These are phyloP conservation scores for Fusarium sp. DNA, from an alignment of 2,329 filamentous ascomycete species.

Conservation along the genomic window DNA sequence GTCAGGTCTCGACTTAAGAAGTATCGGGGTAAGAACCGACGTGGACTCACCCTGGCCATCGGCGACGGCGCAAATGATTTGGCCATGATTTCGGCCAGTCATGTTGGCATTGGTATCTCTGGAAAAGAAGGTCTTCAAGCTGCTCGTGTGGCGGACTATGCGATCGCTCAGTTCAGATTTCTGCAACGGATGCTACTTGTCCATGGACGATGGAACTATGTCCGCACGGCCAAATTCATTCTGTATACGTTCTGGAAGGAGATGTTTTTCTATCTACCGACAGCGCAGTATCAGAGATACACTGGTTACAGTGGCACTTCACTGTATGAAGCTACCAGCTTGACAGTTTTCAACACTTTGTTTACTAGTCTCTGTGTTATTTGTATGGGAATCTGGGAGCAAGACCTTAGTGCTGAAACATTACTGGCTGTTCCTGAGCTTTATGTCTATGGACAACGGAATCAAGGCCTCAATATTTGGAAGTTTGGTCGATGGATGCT, in stretches of 20 bases:
- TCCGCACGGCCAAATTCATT: constrained; percentile 88
- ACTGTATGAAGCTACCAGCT: constrained; percentile 85
- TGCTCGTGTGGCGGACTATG: constrained; percentile 89
- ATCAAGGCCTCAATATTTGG: constrained; percentile 77
- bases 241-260: constrained; percentile 94
- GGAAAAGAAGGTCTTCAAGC: constrained; percentile 93
- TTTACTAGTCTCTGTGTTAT: constrained; percentile 93
- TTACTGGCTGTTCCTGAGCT: constrained; percentile 93
- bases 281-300: constrained; percentile 85
- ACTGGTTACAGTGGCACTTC: constrained; percentile 92
- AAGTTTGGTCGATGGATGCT: constrained; percentile 84
- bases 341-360: constrained; percentile 94
- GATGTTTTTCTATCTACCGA: constrained; percentile 84
- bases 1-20: constrained; percentile 80
- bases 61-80: constrained; percentile 95
- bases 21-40: constrained; percentile 52
- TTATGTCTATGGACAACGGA: constrained; percentile 83
- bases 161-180: constrained; percentile 92
- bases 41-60: constrained; percentile 86
- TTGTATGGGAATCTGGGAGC: constrained; percentile 90
- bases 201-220: constrained; percentile 91
- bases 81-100: constrained; percentile 89
- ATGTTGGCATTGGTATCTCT: constrained; percentile 91
- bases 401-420: constrained; percentile 85
- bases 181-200: constrained; percentile 86